A percentile compares a stretch with the other conserved stretches of the same genome.
Evolutionary conservation across 164 flowering plant genomes (phyloP).

Genomic region (Vitis labrusca): DNA sequence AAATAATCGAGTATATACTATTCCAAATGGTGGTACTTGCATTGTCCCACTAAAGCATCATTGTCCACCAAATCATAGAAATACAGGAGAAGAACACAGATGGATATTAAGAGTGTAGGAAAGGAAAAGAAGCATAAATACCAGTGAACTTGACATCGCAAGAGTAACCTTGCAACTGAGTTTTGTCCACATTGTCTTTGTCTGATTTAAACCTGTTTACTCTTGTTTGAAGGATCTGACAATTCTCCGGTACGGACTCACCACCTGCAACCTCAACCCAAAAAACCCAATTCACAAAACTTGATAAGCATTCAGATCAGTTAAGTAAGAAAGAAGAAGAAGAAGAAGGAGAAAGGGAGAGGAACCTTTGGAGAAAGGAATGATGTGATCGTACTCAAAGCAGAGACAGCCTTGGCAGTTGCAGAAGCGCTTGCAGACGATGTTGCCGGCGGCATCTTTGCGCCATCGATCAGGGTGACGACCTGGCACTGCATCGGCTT

Average conservation of each 20-base stretch:
- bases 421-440: slow-evolving; percentile 93
- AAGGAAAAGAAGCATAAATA: slow-evolving; percentile 21
- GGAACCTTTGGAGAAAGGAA: slow-evolving; percentile 95
- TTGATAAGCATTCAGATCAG: neutral
- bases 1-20: too few species aligned
- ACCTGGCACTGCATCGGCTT: slow-evolving; percentile 66
- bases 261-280: slow-evolving; percentile 56
- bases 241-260: slow-evolving; percentile 73
- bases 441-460: slow-evolving; percentile 90
- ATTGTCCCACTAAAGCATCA: too few species aligned
- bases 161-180: slow-evolving; percentile 65
- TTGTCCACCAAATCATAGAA: too few species aligned
- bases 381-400: slow-evolving; percentile 93
- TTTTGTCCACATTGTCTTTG: slow-evolving; percentile 52
- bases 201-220: slow-evolving; percentile 84
- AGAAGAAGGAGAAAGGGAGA: neutral
- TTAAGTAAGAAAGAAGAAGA: neutral
- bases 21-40: too few species aligned
- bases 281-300: neutral
- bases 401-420: slow-evolving; percentile 94
- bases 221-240: slow-evolving; percentile 95
- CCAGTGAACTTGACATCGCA: slow-evolving; percentile 90
- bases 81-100: neutral
- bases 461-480: slow-evolving; percentile 98
- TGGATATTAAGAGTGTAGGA: neutral